Evolutionary conservation across 2,329 filamentous ascomycete species (phyloP), one percentile per base, ranked within the genome.

Genomic region (Aspergillus piperis): DNA sequence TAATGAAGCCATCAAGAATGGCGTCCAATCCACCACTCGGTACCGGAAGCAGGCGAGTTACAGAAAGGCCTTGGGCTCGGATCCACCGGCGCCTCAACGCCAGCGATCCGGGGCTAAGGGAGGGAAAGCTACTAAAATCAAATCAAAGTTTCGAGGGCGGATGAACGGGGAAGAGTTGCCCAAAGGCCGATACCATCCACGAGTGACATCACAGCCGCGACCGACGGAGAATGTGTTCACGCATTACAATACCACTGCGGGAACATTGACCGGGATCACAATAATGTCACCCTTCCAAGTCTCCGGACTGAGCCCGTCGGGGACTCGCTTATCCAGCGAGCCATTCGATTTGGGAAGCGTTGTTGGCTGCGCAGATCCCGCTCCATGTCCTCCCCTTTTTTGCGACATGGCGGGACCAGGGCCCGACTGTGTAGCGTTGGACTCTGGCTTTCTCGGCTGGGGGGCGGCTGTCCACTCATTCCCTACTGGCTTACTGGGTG

Each of bases 1-100:
- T 38, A 80, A 86, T 1, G 87, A 88, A 74, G 91, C 91, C 0
- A 78, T 91, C 32, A 76, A 77, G 19, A 78, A 89, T 23, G 90
- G 64, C 25, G 90, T 97, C 53, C 87, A 92, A 75, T 94, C 91
- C 60, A 98, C 94, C 0, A 97, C 94, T 1, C 81, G 89, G 64
- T 92, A 90, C 74, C 86, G 90, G 65, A 88, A 87, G 61, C 68
- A 73, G 54, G 69, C 71, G 15, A 71, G 71, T 58, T 70, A 70
- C 62, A 82, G 78, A 63, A 79, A 76, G 62, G 59, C 67, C n/a
- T 64, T 67, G 41, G 72, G 66, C 61, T 71, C 74, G 39, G 74
- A 80, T n/a, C 65, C 70, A 19, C 72, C 77, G 30, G 73, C 73
- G 17, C 71, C 75, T 58, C 71, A 76, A 61, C 74, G 77, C 59